These are phyloP conservation scores for Hypoxylon fragiforme DNA, from an alignment of 495 filamentous ascomycete species.

Conservation along the genomic window DNA sequence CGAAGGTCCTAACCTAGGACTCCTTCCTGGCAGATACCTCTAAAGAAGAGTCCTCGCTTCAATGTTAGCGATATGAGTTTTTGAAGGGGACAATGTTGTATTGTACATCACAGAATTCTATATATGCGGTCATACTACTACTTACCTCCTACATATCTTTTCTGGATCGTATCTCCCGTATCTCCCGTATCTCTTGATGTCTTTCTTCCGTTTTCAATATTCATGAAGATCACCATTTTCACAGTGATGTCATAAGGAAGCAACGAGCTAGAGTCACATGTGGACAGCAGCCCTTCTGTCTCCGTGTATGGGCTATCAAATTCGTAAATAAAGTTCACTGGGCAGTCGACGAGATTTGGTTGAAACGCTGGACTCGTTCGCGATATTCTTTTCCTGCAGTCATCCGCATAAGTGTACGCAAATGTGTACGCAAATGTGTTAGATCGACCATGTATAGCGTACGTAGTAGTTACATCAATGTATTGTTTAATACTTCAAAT, in stretches of 20 bases:
- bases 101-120: too few species aligned
- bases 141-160: too few species aligned
- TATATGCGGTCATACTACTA: too few species aligned
- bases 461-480: constrained; percentile 18
- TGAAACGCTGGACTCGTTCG: neutral
- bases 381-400: constrained; percentile 46
- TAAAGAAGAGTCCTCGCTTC: too few species aligned
- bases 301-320: neutral
- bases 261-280: constrained; percentile 28
- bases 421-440: constrained; percentile 7
- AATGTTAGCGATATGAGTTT: too few species aligned
- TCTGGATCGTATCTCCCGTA: neutral
- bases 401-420: constrained; percentile 7
- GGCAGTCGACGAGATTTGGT: neutral
- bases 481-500: constrained; percentile 10
- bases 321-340: neutral
- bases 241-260: constrained; percentile 30
- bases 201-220: constrained; percentile 52
- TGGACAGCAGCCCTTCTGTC: neutral
- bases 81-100: too few species aligned
- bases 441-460: constrained; percentile 4
- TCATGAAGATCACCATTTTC: constrained; percentile 30
- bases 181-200: constrained; percentile 13
- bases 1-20: too few species aligned
- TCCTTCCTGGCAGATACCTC: too few species aligned